A percentile compares a stretch with the other conserved stretches of the same genome.
These are phyloP conservation scores for Trypanosoma rangeli DNA, from an alignment of 208 protist species.

Conservation along the genomic window DNA sequence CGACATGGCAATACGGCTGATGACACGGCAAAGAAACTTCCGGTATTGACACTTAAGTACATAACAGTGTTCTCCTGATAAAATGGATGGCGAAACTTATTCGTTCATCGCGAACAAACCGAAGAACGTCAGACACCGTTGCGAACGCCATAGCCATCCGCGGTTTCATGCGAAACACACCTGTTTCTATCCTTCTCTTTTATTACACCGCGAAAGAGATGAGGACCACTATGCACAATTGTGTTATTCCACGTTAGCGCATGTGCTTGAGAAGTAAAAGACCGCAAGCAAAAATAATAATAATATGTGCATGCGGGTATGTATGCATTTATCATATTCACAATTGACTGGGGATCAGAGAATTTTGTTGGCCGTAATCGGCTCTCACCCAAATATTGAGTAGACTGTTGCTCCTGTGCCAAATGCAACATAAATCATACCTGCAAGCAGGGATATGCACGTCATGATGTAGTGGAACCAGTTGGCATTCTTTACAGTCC, in stretches of 20 bases:
- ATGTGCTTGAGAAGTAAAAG: background rate
- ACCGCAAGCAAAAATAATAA: background rate
- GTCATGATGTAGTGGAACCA: constrained; percentile 46
- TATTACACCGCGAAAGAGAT: background rate
- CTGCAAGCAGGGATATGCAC: constrained; percentile 45
- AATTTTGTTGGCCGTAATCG: background rate
- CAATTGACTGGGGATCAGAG: background rate
- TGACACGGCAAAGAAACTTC: background rate
- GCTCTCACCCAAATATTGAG: constrained; percentile 1
- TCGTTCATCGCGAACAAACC: background rate
- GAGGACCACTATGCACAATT: no score
- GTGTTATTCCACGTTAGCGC: background rate
- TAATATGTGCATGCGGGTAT: background rate
- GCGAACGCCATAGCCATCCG: background rate
- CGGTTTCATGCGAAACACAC: background rate
- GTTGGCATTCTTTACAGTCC: constrained; percentile 33
- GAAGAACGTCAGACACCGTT: no score
- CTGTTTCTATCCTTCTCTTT: background rate
- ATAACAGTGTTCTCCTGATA: background rate
- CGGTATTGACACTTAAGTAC: background rate
- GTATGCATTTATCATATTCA: background rate
- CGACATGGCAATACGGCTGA: background rate
- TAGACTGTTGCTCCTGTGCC: constrained; percentile 63
- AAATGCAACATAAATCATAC: constrained; percentile 53
- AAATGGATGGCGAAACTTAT: background rate